Evolutionary conservation across 352 stramenopile genomes (phyloP).

Genomic region (Phytophthora syringae): DNA sequence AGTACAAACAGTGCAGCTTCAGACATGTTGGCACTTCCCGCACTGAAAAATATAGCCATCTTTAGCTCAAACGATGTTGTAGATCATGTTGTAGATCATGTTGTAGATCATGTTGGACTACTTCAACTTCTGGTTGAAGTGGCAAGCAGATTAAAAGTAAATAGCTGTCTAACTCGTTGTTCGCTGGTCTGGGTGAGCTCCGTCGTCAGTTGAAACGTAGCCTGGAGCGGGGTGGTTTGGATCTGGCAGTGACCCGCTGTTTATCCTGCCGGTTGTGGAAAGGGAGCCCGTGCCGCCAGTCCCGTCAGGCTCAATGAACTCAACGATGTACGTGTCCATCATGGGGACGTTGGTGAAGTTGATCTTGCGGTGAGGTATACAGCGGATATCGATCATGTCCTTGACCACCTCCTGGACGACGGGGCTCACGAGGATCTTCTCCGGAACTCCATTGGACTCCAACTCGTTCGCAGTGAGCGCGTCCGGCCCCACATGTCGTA

Average conservation of each 20-base stretch:
- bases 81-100: neutral
- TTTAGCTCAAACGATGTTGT: too few relatives aligned
- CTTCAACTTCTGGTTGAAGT: conserved; percentile 6
- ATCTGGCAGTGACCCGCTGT: conserved; percentile 12
- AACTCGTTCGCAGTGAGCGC: conserved; percentile 87
- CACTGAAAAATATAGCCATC: conserved; percentile 6
- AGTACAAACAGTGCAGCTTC: conserved; percentile 30
- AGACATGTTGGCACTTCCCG: conserved; percentile 1
- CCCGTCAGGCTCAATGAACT: conserved; percentile 67
- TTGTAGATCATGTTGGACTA: conserved; percentile 4
- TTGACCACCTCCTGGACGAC: conserved; percentile 84
- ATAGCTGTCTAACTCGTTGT: conserved; percentile 5
- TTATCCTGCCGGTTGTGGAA: conserved; percentile 13
- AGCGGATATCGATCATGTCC: conserved; percentile 86
- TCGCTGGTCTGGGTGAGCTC: conserved; percentile 3
- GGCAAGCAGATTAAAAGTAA: neutral
- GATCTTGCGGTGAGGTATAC: conserved; percentile 83
- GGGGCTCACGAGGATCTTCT: conserved; percentile 81
- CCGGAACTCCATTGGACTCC: conserved; percentile 86
- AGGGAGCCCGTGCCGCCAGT: conserved; percentile 2
- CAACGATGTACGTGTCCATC: conserved; percentile 87
- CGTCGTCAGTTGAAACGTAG: conserved; percentile 20
- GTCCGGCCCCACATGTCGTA: conserved; percentile 92
- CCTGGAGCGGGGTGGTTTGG: conserved; percentile 2
- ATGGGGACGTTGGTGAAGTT: conserved; percentile 83